Evolutionary conservation across 2,329 filamentous ascomycete species (phyloP).

Genomic region (Pseudocercospora musae): DNA sequence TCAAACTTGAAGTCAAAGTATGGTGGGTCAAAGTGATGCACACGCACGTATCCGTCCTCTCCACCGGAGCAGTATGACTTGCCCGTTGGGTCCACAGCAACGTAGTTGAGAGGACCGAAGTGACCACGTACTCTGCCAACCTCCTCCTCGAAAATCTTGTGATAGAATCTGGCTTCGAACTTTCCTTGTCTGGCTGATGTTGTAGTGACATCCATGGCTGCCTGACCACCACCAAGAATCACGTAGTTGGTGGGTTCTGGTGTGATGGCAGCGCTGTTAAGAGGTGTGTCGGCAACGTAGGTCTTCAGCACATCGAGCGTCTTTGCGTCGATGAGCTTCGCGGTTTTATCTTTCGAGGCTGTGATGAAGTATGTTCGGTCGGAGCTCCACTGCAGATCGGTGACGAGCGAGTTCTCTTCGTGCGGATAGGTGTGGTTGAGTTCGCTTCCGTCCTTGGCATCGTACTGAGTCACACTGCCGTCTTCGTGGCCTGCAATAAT

Average conservation of each 20-base stretch:
- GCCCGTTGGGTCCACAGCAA: constrained; percentile 87
- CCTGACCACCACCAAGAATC: constrained; percentile 95
- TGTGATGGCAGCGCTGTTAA: constrained; percentile 93
- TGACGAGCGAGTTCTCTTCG: constrained; percentile 78
- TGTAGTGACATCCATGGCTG: constrained; percentile 97
- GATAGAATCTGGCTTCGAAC: constrained; percentile 99
- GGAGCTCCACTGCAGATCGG: constrained; percentile 88
- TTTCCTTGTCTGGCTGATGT: constrained; percentile 93
- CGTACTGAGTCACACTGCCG: constrained; percentile 84
- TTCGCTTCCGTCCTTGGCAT: constrained; percentile 85
- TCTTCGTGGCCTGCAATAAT: constrained; percentile 98
- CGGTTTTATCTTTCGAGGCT: constrained; percentile 94
- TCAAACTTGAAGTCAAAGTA: constrained; percentile 99
- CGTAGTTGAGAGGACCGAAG: constrained; percentile 95
- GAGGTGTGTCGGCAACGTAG: constrained; percentile 85
- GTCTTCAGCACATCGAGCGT: constrained; percentile 92
- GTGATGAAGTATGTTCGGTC: constrained; percentile 99
- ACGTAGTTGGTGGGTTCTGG: constrained; percentile 98
- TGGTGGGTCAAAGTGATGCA: constrained; percentile 97
- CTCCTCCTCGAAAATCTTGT: constrained; percentile 99
- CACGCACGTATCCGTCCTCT: constrained; percentile 96
- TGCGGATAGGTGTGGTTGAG: constrained; percentile 79
- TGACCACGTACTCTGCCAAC: constrained; percentile 95
- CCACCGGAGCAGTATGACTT: constrained; percentile 92
- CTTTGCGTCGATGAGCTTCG: constrained; percentile 83